Base-by-base conservation (phyloP, 352 stramenopile genomes). In the Pythium phragmitis region DNA sequence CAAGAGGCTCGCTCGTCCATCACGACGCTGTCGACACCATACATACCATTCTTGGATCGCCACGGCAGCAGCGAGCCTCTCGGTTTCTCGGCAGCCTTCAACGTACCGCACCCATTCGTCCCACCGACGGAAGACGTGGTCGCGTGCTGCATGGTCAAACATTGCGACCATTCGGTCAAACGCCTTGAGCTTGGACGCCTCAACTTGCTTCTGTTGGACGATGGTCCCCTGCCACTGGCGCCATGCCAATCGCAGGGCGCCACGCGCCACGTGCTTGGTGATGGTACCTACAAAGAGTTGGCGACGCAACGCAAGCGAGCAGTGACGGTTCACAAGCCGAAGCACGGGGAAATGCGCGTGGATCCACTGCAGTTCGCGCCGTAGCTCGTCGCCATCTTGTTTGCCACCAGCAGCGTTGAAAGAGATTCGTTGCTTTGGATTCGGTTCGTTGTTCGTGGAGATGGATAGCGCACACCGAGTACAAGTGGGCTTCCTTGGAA, bases 321-420 rank as follows among this genome's bases (percentile, higher is more conserved):
- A 85, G 21, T 72, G 17, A 19, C 71, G 73, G 17, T 70, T 67
- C 5, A 75, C 77, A 17, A 87, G 77, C 37, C 75, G 75, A 14
- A 82, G 55, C 39, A 90, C 71, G 0, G 81, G 81, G 11, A 88
- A 76, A 47, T 90, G 78, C 2, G 67, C 46, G 28, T 85, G 77
- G 59, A 90, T 90, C 79, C 81, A 88, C 64, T 81, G 64, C 34
- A 90, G 73, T 59, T 90, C 75, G 28, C 36, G 43, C 13, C 67
- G 55, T 13, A 89, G 59, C n/a, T 72, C 56, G n/a, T 21, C 33
- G 7, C 34, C 19, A 17, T 37, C 36, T 11, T 42, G 14, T 11
- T 13, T 36, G 6, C 9, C 14, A 4, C 47, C 23, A 54, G 23
- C 37, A 12, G 37, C 11, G 7, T 12, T 42, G 2, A 42, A 42